Evolutionary conservation across 2,329 filamentous ascomycete genomes (phyloP).

Genomic region (Neopestalotiopsis clavispora): DNA sequence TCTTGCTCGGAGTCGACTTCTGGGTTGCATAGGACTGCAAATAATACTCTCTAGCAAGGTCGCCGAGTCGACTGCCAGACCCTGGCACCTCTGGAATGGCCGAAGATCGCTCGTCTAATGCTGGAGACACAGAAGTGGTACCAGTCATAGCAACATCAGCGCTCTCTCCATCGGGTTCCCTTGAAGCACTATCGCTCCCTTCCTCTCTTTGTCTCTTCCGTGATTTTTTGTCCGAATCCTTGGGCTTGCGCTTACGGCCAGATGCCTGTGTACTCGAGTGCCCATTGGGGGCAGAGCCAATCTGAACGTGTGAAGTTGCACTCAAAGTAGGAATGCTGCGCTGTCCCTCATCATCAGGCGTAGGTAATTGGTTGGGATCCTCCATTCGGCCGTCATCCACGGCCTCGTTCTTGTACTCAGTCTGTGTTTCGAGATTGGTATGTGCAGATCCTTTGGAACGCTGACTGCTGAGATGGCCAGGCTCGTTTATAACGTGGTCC

Average conservation of each 20-base stretch:
- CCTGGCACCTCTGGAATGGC: slow-evolving; percentile 6
- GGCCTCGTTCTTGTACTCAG: slow-evolving; percentile 2
- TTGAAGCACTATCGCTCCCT: not conserved
- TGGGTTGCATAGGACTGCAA: slow-evolving; percentile 24
- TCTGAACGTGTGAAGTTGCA: not conserved
- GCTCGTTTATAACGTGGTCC: slow-evolving; percentile 1
- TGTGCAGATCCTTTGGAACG: not conserved
- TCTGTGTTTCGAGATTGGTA: not conserved
- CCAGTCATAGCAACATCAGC: not conserved
- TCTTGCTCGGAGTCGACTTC: not conserved
- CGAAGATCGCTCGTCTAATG: not conserved
- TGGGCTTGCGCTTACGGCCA: slow-evolving; percentile 25
- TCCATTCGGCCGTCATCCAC: not conserved
- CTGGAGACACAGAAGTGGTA: not conserved
- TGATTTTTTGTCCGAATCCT: slow-evolving; percentile 14
- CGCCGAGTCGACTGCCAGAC: slow-evolving; percentile 23
- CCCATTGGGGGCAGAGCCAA: not conserved
- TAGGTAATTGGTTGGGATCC: slow-evolving; percentile 12
- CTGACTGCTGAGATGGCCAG: not conserved
- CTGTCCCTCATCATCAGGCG: slow-evolving; percentile 10
- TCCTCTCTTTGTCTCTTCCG: slow-evolving; percentile 25
- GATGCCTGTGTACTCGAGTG: slow-evolving; percentile 8
- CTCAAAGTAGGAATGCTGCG: not conserved
- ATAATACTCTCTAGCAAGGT: slow-evolving; percentile 30
- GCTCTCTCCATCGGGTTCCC: not conserved